Evolutionary conservation across 1,284 basidiomycete species (phyloP), one percentile per base, ranked within the genome.

Genomic region (Peniophora sp.): DNA sequence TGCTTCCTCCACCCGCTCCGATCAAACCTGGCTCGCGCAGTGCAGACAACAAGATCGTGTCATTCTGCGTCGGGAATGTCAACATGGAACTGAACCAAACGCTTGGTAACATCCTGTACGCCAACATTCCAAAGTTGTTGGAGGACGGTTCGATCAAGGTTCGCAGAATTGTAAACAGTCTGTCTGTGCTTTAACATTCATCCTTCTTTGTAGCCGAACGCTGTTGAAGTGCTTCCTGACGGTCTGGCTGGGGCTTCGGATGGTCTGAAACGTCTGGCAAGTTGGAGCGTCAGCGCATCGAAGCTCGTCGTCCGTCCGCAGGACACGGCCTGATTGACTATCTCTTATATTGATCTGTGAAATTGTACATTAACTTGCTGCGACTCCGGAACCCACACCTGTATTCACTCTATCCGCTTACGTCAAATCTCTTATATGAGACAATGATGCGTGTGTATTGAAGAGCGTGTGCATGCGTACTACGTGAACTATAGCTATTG

Each of bases 301-400:
- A 50, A 50, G 24, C 49, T 50, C 23, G 27, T 50, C n/a, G 49
- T 35, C 6, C 38, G 16, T 16, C 38, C 38, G 38, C 38, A 41
- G 16, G 38, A 20, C 5, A 41, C 27, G 12, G 27, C 27, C 6
- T 32, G 12, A 32, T 32, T n/a, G n/a, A n/a, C n/a, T n/a, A n/a
- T n/a, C n/a, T n/a, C n/a, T n/a, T n/a, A n/a, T n/a, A n/a, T n/a
- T n/a, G n/a, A n/a, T n/a, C n/a, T n/a, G n/a, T n/a, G n/a, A n/a
- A n/a, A n/a, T n/a, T n/a, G n/a, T n/a, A n/a, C n/a, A n/a, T n/a
- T n/a, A n/a, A n/a, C n/a, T n/a, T n/a, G n/a, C n/a, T n/a, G n/a
- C n/a, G n/a, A n/a, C n/a, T n/a, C n/a, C n/a, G n/a, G n/a, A n/a
- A n/a, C n/a, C n/a, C n/a, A n/a, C n/a, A n/a, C n/a, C n/a, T n/a